phyloP scores from a whole-genome alignment of 2,329 filamentous ascomycete species.

The Scytalidium sp. region DNA sequence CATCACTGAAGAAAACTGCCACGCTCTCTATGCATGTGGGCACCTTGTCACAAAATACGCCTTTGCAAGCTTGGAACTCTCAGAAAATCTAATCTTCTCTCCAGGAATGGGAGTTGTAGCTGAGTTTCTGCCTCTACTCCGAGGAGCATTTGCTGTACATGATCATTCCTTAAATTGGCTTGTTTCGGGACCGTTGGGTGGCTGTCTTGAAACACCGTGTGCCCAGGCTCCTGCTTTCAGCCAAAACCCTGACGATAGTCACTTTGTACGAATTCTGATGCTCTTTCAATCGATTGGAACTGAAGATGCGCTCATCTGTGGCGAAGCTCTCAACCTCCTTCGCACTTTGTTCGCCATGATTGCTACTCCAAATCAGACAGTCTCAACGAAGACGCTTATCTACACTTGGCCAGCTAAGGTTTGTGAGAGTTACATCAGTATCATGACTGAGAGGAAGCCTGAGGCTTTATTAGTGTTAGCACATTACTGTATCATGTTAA shows the following conservation, averaged over 20 bases:
- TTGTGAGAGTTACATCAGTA: neutral
- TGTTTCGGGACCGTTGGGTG: conserved; percentile 7
- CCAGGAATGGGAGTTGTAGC: conserved; percentile 4
- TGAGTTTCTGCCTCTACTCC: conserved; percentile 14
- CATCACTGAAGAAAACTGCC: conserved; percentile 30
- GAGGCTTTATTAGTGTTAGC: conserved; percentile 16
- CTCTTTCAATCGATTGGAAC: neutral
- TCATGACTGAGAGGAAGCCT: conserved; percentile 7
- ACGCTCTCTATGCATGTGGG: conserved; percentile 27
- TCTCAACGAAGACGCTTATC: neutral
- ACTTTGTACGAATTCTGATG: neutral
- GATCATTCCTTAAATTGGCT: conserved; percentile 12
- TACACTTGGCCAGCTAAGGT: neutral
- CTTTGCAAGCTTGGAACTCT: conserved; percentile 13
- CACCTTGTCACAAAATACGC: conserved; percentile 14
- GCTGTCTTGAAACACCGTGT: conserved; percentile 6
- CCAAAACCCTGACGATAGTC: neutral
- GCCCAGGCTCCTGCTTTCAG: neutral
- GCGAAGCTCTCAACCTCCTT: neutral
- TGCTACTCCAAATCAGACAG: neutral
- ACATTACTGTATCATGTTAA: conserved; percentile 17
- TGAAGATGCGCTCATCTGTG: neutral
- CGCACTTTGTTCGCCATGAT: neutral
- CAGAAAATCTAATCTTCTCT: conserved; percentile 9
- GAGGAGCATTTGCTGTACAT: conserved; percentile 13